Conservation (phyloP, 495 filamentous ascomycete genomes). For the Penicillium antarcticum region DNA sequence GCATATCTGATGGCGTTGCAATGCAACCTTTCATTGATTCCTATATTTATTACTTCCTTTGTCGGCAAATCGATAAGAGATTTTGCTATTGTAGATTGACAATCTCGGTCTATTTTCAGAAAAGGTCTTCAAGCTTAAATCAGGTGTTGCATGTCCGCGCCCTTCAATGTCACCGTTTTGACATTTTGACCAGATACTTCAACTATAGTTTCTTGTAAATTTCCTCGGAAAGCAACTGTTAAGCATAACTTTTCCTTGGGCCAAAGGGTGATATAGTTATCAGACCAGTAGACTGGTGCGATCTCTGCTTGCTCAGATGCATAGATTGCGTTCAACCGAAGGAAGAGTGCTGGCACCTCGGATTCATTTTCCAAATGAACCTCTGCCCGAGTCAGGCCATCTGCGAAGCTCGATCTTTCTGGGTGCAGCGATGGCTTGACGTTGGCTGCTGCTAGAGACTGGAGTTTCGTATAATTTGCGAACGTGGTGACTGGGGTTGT, state of each 20-base stretch:
- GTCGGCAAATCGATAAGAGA: no score
- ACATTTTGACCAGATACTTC: conserved; percentile 11
- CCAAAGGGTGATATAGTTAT: conserved; percentile 63
- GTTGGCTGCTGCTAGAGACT: conserved; percentile 32
- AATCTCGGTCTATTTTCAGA: no score
- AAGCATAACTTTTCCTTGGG: conserved; percentile 48
- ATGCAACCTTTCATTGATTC: no score
- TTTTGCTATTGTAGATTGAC: no score
- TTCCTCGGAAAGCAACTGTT: conserved; percentile 18
- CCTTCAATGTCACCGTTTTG: background rate
- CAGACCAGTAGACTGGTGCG: conserved; percentile 53
- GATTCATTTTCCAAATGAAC: conserved; percentile 52
- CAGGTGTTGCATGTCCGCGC: background rate
- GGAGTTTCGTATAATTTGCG: conserved; percentile 48
- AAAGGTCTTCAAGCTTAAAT: background rate
- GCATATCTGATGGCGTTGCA: no score
- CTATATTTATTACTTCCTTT: no score
- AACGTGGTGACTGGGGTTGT: conserved; percentile 54
- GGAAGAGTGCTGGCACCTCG: conserved; percentile 53
- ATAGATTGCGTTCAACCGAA: conserved; percentile 48
- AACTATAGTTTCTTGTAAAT: background rate
- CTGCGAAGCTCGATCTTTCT: background rate
- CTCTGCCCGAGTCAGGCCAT: conserved; percentile 6
- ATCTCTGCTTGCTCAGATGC: conserved; percentile 35
- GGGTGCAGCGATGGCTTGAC: background rate